phyloP scores from a whole-genome alignment of 2,329 filamentous ascomycete species.

The Verticillium tricorpus region DNA sequence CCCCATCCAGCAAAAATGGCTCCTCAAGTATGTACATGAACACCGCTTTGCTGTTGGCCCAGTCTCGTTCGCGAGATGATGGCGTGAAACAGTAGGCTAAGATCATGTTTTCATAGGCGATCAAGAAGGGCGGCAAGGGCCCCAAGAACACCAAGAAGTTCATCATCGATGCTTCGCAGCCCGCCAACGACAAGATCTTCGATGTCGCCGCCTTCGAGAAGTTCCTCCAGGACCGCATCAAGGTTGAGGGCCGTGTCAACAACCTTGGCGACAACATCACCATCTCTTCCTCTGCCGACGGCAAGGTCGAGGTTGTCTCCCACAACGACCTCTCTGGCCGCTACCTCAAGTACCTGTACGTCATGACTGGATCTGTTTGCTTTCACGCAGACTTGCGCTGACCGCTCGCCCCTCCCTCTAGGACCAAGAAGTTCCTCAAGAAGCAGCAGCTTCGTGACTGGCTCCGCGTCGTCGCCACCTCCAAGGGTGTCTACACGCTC shows the following conservation, averaged over 20 bases:
- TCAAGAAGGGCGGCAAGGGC: slow-evolving; percentile 61
- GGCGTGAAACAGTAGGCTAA: slow-evolving; percentile 95
- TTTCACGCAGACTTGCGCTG: not conserved
- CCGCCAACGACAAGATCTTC: slow-evolving; percentile 99
- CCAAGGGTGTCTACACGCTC: slow-evolving; percentile 98
- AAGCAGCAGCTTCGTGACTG: slow-evolving; percentile 99
- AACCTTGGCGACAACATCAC: slow-evolving; percentile 93
- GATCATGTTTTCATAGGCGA: slow-evolving; percentile 49
- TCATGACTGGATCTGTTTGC: slow-evolving; percentile 17
- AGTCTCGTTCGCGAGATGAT: slow-evolving; percentile 42
- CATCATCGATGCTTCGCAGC: slow-evolving; percentile 99
- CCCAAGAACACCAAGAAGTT: slow-evolving; percentile 88
- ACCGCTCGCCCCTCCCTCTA: slow-evolving; percentile 28
- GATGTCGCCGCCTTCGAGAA: slow-evolving; percentile 98
- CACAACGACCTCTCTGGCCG: slow-evolving; percentile 98
- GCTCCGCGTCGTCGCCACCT: slow-evolving; percentile 97
- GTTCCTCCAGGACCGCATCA: slow-evolving; percentile 99
- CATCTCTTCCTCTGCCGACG: slow-evolving; percentile 88
- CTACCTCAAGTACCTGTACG: slow-evolving; percentile 99
- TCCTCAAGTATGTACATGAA: slow-evolving; percentile 76
- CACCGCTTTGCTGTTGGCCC: slow-evolving; percentile 93
- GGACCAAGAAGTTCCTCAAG: slow-evolving; percentile 99
- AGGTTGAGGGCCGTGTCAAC: slow-evolving; percentile 96
- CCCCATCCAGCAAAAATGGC: slow-evolving; percentile 61
- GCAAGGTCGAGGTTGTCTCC: slow-evolving; percentile 96